Percentiles rank a stretch among this genome's conserved stretches.
Evolutionary conservation across 176 grass and related monocot genomes (phyloP).

Genomic region (Eremochloa ophiuroides): DNA sequence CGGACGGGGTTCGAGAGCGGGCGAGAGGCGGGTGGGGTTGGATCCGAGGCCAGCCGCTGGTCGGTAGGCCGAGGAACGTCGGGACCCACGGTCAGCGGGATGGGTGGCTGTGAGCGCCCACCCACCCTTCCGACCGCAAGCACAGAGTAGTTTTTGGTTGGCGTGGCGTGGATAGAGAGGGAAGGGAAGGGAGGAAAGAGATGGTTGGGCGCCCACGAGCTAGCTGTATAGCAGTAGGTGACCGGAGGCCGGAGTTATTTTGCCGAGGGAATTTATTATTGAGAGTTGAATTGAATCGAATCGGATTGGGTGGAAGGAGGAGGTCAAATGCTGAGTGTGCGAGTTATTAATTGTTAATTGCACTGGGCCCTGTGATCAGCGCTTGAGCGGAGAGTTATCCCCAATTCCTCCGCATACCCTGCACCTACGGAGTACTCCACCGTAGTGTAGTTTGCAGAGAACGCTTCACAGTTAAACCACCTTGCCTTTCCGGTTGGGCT

Average conservation of each 20-base stretch:
- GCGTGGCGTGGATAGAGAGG: neutral
- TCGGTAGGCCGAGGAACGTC: fast-evolving
- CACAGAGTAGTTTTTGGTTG: neutral
- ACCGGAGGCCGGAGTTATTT: neutral
- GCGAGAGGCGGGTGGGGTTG: too few species aligned
- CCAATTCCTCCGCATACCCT: neutral
- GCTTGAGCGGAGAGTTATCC: too few species aligned
- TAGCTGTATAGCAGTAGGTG: neutral
- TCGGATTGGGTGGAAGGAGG: neutral
- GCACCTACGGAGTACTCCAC: too few species aligned
- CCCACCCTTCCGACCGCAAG: too few species aligned
- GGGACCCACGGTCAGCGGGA: constrained; percentile 10
- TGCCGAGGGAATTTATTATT: neutral
- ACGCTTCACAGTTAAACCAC: neutral
- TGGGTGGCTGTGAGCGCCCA: neutral
- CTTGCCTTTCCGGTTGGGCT: neutral
- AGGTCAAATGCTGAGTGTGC: neutral
- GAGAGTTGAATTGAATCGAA: neutral
- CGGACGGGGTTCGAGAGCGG: neutral
- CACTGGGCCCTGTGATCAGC: too few species aligned
- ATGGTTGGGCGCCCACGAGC: neutral
- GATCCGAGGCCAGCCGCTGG: constrained; percentile 20
- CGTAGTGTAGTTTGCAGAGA: too few species aligned
- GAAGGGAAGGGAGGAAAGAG: neutral
- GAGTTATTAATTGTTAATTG: too few species aligned